phyloP scores from a whole-genome alignment of 2,329 filamentous ascomycete species.

The Ophiosphaerella korrae region DNA sequence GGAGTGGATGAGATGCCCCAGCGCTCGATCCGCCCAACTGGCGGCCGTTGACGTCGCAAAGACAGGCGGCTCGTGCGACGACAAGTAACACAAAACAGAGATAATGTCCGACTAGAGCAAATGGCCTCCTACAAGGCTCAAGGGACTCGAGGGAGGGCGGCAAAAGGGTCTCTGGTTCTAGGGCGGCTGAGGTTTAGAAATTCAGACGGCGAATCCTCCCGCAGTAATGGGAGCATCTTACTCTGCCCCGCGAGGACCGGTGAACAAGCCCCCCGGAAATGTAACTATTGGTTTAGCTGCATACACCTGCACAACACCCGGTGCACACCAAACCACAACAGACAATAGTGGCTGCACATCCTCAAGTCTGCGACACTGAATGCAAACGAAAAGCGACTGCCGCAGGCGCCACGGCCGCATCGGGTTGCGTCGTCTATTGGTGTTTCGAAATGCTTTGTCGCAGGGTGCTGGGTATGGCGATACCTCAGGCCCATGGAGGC shows the following conservation, averaged over 20 bases:
- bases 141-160: slow-evolving; percentile 39
- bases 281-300: slow-evolving; percentile 42
- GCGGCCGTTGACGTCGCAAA: slow-evolving; percentile 25
- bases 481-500: slow-evolving; percentile 31
- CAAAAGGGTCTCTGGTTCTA: slow-evolving; percentile 35
- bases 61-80: slow-evolving; percentile 17
- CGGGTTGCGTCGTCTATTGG: not conserved
- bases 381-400: slow-evolving; percentile 15
- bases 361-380: slow-evolving; percentile 23
- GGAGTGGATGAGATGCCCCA: slow-evolving; percentile 18
- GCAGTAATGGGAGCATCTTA: slow-evolving; percentile 35
- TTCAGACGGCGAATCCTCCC: slow-evolving; percentile 28
- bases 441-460: not conserved
- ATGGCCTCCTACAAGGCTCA: slow-evolving; percentile 33
- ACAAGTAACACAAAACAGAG: slow-evolving; percentile 25
- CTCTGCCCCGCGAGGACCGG: slow-evolving; percentile 44
- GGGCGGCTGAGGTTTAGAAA: slow-evolving; percentile 33
- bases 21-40: slow-evolving; percentile 29
- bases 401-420: slow-evolving; percentile 4
- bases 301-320: slow-evolving; percentile 36
- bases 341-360: slow-evolving; percentile 24
- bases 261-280: slow-evolving; percentile 34
- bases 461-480: not conserved
- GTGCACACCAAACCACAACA: slow-evolving; percentile 37
- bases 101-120: slow-evolving; percentile 27